A percentile compares a stretch with the other conserved stretches of the same genome.
Conservation (phyloP, 1,284 basidiomycete genomes). For the Coriolopsis trogii region DNA sequence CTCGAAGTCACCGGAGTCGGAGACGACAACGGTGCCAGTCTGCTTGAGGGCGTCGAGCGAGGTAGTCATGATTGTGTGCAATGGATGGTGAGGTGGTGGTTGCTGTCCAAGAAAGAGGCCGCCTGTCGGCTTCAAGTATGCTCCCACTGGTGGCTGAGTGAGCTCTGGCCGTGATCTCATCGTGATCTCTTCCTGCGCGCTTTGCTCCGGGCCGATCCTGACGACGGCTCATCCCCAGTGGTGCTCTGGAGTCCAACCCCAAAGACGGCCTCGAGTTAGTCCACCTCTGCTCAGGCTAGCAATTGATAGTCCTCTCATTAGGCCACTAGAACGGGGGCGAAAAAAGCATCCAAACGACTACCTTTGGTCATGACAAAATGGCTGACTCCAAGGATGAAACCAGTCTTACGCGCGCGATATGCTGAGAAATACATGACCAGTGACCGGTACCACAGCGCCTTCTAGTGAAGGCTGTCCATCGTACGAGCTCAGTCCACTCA, state of each 20-base stretch:
- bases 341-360: no score
- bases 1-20: constrained; percentile 89
- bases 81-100: constrained; percentile 26
- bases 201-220: constrained; percentile 10
- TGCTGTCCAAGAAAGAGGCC: constrained; percentile 9
- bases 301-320: no score
- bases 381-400: neutral
- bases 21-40: constrained; percentile 93
- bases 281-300: neutral
- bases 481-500: no score
- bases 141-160: constrained; percentile 21
- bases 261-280: neutral
- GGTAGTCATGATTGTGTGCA: constrained; percentile 77
- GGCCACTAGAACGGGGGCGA: no score
- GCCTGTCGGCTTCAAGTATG: constrained; percentile 16
- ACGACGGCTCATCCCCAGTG: neutral
- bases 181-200: constrained; percentile 20
- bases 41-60: constrained; percentile 88
- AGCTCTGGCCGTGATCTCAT: constrained; percentile 24
- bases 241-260: no score
- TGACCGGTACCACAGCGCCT: no score
- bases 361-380: neutral
- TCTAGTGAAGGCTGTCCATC: no score
- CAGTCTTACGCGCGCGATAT: neutral
- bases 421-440: no score